Percentiles rank a stretch among this genome's conserved stretches.
Conservation (phyloP, 768 basidiomycete genomes). For the Trametes cingulata region DNA sequence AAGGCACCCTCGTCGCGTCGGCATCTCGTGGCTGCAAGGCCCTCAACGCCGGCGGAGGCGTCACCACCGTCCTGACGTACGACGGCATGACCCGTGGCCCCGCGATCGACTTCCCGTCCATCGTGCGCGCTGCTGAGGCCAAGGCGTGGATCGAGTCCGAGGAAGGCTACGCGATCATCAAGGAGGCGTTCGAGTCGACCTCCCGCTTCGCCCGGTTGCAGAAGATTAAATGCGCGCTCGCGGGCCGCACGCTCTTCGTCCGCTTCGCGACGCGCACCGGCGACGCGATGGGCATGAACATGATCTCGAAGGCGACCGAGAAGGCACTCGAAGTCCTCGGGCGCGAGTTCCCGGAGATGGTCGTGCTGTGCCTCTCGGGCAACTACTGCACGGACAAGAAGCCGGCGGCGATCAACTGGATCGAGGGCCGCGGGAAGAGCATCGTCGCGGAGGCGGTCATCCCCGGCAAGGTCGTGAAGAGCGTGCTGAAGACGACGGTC, state of each 20-base stretch:
- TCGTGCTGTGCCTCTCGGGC: slow-evolving; percentile 86
- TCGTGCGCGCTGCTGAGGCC: slow-evolving; percentile 79
- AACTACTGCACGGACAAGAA: slow-evolving; percentile 99
- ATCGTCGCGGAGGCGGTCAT: slow-evolving; percentile 95
- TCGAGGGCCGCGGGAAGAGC: slow-evolving; percentile 97
- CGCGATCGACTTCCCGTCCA: slow-evolving; percentile 91
- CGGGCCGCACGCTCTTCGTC: slow-evolving; percentile 90
- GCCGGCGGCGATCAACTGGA: slow-evolving; percentile 99
- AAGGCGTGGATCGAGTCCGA: slow-evolving; percentile 85
- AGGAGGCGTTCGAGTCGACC: slow-evolving; percentile 90
- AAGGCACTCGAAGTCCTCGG: slow-evolving; percentile 83
- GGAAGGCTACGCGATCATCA: slow-evolving; percentile 75
- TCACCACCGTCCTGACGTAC: slow-evolving; percentile 86
- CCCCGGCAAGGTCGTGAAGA: slow-evolving; percentile 84
- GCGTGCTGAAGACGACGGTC: slow-evolving; percentile 94
- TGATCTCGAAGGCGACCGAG: slow-evolving; percentile 99
- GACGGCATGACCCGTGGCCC: slow-evolving; percentile 99
- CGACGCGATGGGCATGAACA: slow-evolving; percentile 99
- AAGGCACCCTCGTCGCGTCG: slow-evolving; percentile 97
- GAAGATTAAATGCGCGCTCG: slow-evolving; percentile 84
- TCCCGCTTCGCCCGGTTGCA: slow-evolving; percentile 89
- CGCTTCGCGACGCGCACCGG: slow-evolving; percentile 94
- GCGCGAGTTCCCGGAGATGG: slow-evolving; percentile 86
- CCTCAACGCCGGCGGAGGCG: slow-evolving; percentile 93
- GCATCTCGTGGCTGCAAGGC: slow-evolving; percentile 98